A percentile compares a stretch with the other conserved stretches of the same genome.
phyloP scores from a whole-genome alignment of 2,329 filamentous ascomycete species.

The Calcarisporium arbuscula region DNA sequence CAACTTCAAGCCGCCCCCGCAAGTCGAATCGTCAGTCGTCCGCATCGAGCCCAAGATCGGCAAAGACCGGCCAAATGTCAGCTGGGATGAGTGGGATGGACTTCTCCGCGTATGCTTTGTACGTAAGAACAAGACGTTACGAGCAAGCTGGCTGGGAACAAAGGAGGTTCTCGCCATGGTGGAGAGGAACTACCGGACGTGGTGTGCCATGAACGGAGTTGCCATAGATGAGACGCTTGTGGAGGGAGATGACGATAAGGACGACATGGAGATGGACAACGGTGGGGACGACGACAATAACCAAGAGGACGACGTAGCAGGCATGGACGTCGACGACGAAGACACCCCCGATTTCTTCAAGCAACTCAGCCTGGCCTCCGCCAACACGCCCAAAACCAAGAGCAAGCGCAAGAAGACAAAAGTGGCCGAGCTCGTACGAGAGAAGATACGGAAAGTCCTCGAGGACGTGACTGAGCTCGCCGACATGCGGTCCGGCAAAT shows the following conservation, averaged over 20 bases:
- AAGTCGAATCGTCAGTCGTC: slow-evolving; percentile 88
- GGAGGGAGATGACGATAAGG: slow-evolving; percentile 40
- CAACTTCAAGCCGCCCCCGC: slow-evolving; percentile 92
- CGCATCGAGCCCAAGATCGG: slow-evolving; percentile 83
- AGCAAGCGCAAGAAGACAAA: slow-evolving; percentile 71
- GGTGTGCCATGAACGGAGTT: slow-evolving; percentile 81
- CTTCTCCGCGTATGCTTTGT: slow-evolving; percentile 65
- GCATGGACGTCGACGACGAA: slow-evolving; percentile 55
- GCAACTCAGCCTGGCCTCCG: slow-evolving; percentile 42
- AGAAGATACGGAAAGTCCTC: slow-evolving; percentile 81
- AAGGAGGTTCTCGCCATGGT: slow-evolving; percentile 76
- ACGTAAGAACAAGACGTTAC: slow-evolving; percentile 84
- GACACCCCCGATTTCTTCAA: slow-evolving; percentile 83
- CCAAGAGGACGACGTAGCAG: slow-evolving; percentile 40
- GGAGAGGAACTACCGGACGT: slow-evolving; percentile 82
- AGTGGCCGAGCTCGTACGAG: slow-evolving; percentile 72
- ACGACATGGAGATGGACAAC: slow-evolving; percentile 28
- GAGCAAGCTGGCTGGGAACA: slow-evolving; percentile 74
- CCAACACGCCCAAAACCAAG: slow-evolving; percentile 49
- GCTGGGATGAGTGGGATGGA: slow-evolving; percentile 93
- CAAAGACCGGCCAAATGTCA: slow-evolving; percentile 70
- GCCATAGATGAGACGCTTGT: slow-evolving; percentile 62
- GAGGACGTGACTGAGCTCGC: slow-evolving; percentile 73
- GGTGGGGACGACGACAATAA: slow-evolving; percentile 32
- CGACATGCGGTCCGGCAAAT: slow-evolving; percentile 76